Evolutionary conservation across 169 alveolate genomes (phyloP).

Genomic region (Eimeria nieschulzi): DNA sequence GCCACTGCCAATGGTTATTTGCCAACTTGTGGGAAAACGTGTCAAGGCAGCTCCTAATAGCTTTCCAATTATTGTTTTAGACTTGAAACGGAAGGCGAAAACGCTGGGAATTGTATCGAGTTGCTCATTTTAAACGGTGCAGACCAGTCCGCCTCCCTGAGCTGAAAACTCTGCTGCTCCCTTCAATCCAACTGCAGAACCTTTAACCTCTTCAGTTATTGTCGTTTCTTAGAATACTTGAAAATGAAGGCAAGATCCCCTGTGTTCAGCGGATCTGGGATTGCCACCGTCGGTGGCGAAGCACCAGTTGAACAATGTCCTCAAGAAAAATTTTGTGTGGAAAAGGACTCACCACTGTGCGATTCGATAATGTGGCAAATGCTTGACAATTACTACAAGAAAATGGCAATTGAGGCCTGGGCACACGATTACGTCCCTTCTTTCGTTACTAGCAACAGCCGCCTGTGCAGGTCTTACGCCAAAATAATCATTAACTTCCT

Average conservation of each 20-base stretch:
- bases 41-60: background rate
- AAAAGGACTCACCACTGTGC: conserved; percentile 79
- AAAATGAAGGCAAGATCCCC: conserved; percentile 22
- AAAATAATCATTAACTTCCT: conserved; percentile 84
- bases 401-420: conserved; percentile 87
- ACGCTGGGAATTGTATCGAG: background rate
- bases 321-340: conserved; percentile 82
- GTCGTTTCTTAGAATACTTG: background rate
- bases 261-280: conserved; percentile 60
- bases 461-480: conserved; percentile 86
- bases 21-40: background rate
- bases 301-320: conserved; percentile 86
- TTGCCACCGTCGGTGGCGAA: conserved; percentile 83
- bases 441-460: conserved; percentile 86
- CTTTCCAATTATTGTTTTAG: background rate
- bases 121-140: background rate
- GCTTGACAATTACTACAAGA: conserved; percentile 83
- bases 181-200: background rate
- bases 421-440: conserved; percentile 86
- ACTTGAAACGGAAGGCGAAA: background rate
- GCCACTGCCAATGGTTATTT: conserved; percentile 44
- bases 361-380: conserved; percentile 86
- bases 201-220: background rate
- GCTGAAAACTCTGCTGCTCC: background rate
- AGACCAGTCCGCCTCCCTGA: too few species aligned